Evolutionary conservation across 2,329 filamentous ascomycete genomes (phyloP), one percentile per base, ranked within the genome.

Genomic region (Ascochyta rabiei): DNA sequence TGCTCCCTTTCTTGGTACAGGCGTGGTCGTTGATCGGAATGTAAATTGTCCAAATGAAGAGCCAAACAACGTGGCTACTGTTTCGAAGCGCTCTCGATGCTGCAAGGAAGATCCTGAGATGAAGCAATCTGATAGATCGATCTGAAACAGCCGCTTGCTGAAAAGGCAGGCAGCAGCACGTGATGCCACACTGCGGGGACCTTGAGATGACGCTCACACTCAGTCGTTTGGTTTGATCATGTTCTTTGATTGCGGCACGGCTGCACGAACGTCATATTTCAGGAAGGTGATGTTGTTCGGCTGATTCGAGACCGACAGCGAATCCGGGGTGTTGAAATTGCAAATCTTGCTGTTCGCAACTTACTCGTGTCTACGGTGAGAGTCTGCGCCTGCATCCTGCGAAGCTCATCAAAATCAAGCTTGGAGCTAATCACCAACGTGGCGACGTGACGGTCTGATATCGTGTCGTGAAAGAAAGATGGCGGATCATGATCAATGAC

Each of bases 41-140:
- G 52, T 50, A 18, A 12, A 28, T 15, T 12, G 15, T 16, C 13
- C 35, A 33, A 50, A 38, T 30, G 40, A 41, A 31, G 18, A 28
- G 18, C 35, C 47, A 38, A 21, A 50, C 37, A 50, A 50, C 42
- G 47, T 47, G 41, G 42, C 10, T 40, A 7, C 16, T 33, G 37
- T 50, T 47, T 55, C 52, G 37, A 50, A 50, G 41, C 46, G 31
- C 16, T 15, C 35, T 31, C 34, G 15, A 18, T 15, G 30, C 40
- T 46, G 52, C 52, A 50, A 47, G 52, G 52, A 40, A 46, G 12
- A 42, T 18, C 46, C 46, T 39, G 30, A 47, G 41, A 55, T 42
- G 35, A 47, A 41, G 52, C 37, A 55, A 50, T 50, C 34, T 55
- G 42, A 45, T 28, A 19, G 26, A 6, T 30, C 19, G 8, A 28